A percentile compares a stretch with the other conserved stretches of the same genome.
These are phyloP conservation scores for Haberlea rhodopensis DNA, from an alignment of 257 asterid species.

Conservation along the genomic window DNA sequence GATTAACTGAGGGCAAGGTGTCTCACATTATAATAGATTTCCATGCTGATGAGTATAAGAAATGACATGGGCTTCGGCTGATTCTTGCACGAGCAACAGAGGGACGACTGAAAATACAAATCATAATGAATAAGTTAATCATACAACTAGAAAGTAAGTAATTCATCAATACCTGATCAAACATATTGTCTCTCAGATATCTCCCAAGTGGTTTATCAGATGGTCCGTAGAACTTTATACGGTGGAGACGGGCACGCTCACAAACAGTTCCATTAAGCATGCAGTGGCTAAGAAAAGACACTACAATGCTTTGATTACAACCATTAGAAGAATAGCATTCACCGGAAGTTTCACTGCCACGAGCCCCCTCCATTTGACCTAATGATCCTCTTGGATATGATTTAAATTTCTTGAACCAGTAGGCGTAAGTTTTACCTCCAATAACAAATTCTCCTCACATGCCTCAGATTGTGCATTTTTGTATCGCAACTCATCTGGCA, in stretches of 20 bases:
- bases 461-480: constrained; percentile 45
- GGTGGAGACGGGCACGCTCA: too few relatives aligned
- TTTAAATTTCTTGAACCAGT: constrained; percentile 17
- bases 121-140: too few relatives aligned
- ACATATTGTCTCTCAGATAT: constrained; percentile 76
- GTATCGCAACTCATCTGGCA: constrained; percentile 36
- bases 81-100: too few relatives aligned
- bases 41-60: too few relatives aligned
- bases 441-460: constrained; percentile 36
- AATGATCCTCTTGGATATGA: constrained; percentile 21
- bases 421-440: constrained; percentile 22
- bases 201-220: constrained; percentile 95
- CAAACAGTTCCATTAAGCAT: too few relatives aligned
- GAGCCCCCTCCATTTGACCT: constrained; percentile 35
- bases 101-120: too few relatives aligned
- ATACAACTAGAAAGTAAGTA: too few relatives aligned
- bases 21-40: too few relatives aligned
- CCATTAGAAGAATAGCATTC: constrained; percentile 56
- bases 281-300: too few relatives aligned
- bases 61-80: too few relatives aligned
- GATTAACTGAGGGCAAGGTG: too few relatives aligned
- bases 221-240: constrained; percentile 72
- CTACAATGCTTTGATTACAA: constrained; percentile 68
- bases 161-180: constrained; percentile 85
- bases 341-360: constrained; percentile 37